phyloP scores from a whole-genome alignment of 2,329 filamentous ascomycete species.

The Leptoxyphium fumago region DNA sequence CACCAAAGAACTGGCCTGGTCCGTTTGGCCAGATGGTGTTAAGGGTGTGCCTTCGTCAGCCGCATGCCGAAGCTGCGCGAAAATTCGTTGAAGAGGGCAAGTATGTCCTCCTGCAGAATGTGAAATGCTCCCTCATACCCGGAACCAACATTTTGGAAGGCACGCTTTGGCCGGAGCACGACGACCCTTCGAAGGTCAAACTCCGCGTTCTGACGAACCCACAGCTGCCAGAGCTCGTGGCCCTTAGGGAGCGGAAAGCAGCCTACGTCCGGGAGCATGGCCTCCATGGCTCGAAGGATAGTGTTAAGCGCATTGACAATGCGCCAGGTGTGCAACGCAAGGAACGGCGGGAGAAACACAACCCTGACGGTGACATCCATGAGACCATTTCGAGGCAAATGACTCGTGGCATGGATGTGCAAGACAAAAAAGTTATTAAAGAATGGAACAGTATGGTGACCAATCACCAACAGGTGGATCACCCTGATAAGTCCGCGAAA shows the following conservation, averaged over 20 bases:
- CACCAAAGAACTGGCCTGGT: conserved; percentile 46
- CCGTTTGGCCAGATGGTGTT: conserved; percentile 61
- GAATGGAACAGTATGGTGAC: neutral
- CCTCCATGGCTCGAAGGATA: neutral
- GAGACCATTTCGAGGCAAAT: neutral
- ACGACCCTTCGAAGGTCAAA: conserved; percentile 38
- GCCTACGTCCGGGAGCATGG: conserved; percentile 37
- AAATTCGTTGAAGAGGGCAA: conserved; percentile 41
- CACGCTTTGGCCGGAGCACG: conserved; percentile 47
- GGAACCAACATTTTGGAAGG: conserved; percentile 52
- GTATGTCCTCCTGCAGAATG: conserved; percentile 55
- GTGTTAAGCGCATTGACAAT: conserved; percentile 7
- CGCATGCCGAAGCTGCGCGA: conserved; percentile 47
- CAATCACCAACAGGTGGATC: neutral
- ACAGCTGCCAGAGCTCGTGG: conserved; percentile 33
- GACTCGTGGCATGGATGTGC: neutral
- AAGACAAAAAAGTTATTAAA: conserved; percentile 10
- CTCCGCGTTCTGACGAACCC: conserved; percentile 38
- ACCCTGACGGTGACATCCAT: conserved; percentile 12
- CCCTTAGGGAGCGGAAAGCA: conserved; percentile 47
- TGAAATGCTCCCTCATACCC: conserved; percentile 48
- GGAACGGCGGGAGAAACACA: conserved; percentile 18
- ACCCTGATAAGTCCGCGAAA: conserved; percentile 1
- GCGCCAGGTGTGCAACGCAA: conserved; percentile 14
- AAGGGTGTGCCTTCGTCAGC: conserved; percentile 55